These are phyloP conservation scores for Fusarium sp. DNA, from an alignment of 2,329 filamentous ascomycete genomes.

Conservation along the genomic window DNA sequence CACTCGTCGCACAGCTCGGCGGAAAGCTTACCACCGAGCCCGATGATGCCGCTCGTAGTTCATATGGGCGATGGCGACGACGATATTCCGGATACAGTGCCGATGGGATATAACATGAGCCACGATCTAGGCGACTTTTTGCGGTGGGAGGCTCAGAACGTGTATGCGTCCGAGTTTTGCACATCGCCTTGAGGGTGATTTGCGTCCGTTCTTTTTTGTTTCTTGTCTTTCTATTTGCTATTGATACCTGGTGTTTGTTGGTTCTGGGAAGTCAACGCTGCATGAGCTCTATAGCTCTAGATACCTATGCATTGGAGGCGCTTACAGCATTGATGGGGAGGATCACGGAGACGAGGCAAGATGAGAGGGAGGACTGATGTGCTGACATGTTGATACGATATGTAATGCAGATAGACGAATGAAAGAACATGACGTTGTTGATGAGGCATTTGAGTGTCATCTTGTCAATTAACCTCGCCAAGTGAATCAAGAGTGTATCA, in stretches of 20 bases:
- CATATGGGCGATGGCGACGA: constrained; percentile 56
- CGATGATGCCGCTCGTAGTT: constrained; percentile 63
- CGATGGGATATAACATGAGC: constrained; percentile 74
- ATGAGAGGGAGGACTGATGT: neutral
- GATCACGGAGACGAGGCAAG: constrained; percentile 15
- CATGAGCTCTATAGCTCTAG: constrained; percentile 12
- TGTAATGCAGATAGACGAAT: constrained; percentile 37
- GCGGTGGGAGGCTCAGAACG: constrained; percentile 70
- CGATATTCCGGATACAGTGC: constrained; percentile 54
- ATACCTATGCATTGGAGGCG: constrained; percentile 37
- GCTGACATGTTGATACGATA: constrained; percentile 24
- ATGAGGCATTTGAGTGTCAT: neutral
- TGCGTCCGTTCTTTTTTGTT: constrained; percentile 11
- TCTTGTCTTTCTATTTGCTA: neutral
- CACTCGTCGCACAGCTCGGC: constrained; percentile 47
- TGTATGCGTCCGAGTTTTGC: constrained; percentile 55
- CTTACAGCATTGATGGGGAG: constrained; percentile 25
- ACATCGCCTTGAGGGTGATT: constrained; percentile 25
- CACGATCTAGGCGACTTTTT: constrained; percentile 74
- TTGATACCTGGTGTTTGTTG: constrained; percentile 12
- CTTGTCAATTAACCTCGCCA: neutral
- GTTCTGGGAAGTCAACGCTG: constrained; percentile 8
- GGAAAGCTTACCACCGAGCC: constrained; percentile 65
- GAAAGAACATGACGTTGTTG: constrained; percentile 18
- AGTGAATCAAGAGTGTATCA: neutral